Conservation (phyloP, 306 rosid species). For the Citrullus mucosospermus region DNA sequence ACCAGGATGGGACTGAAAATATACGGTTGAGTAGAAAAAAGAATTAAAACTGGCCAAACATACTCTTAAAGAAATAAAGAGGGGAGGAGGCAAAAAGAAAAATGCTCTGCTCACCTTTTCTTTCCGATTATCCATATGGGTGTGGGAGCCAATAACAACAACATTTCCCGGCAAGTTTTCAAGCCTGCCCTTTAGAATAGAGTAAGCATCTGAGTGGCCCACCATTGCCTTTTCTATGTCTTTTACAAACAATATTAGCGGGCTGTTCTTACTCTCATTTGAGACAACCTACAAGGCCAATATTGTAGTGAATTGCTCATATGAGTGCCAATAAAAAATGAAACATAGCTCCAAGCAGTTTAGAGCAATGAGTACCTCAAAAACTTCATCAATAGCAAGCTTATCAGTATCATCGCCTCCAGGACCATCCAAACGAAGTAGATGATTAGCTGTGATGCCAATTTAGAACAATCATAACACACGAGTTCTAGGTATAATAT, state of each 20-base stretch:
- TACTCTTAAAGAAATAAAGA: neutral
- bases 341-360: conserved; percentile 4
- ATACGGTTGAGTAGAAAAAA: neutral
- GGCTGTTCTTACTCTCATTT: conserved; percentile 45
- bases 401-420: conserved; percentile 76
- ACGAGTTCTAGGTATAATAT: conserved; percentile 4
- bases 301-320: neutral
- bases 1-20: conserved; percentile 62
- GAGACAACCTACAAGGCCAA: conserved; percentile 42
- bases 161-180: conserved; percentile 62
- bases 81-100: neutral
- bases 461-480: conserved; percentile 11
- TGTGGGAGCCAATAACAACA: conserved; percentile 80
- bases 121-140: conserved; percentile 74
- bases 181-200: conserved; percentile 51
- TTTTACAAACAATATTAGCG: conserved; percentile 71
- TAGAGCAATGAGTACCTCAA: conserved; percentile 47
- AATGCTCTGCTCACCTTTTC: conserved; percentile 52
- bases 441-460: conserved; percentile 48
- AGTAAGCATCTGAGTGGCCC: conserved; percentile 46
- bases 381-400: conserved; percentile 62
- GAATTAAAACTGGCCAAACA: neutral
- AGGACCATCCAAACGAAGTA: conserved; percentile 52
- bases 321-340: conserved; percentile 11
- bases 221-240: conserved; percentile 72